Evolutionary conservation across 192 early-diverging fungal genomes (phyloP).

Genomic region (Backusella morwellensis): DNA sequence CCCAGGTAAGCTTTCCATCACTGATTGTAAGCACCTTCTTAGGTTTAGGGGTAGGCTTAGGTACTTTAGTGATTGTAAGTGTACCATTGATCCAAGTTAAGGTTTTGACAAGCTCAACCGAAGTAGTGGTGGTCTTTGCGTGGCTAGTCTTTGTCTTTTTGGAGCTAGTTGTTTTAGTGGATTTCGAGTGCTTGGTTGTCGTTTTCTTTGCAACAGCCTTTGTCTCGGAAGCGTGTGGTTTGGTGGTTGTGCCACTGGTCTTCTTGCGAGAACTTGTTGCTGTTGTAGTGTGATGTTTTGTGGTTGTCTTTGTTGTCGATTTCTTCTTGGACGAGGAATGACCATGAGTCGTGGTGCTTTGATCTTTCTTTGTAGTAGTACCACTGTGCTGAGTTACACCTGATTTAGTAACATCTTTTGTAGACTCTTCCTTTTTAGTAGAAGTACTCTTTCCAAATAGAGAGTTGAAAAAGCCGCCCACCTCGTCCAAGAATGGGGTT

Average conservation of each 20-base stretch:
- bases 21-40: not conserved
- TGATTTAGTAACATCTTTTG: not conserved
- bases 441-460: not conserved
- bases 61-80: not conserved
- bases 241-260: not conserved
- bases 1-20: conserved; percentile 1
- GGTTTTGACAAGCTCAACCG: conserved; percentile 2
- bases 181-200: not conserved
- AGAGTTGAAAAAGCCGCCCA: not conserved
- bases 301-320: not conserved
- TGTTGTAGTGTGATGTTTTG: not conserved
- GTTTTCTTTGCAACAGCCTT: not conserved
- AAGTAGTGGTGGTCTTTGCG: not conserved
- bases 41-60: not conserved
- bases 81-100: conserved; percentile 2
- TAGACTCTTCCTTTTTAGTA: conserved; percentile 2
- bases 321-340: not conserved
- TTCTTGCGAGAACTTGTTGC: not conserved
- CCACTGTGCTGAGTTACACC: not conserved
- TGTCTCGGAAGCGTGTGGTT: not conserved
- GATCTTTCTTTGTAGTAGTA: not conserved
- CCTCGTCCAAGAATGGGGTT: not conserved
- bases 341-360: not conserved
- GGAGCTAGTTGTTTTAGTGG: not conserved
- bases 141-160: not conserved